Conservation (phyloP, 2,329 filamentous ascomycete species). For the Talaromyces sp. region DNA sequence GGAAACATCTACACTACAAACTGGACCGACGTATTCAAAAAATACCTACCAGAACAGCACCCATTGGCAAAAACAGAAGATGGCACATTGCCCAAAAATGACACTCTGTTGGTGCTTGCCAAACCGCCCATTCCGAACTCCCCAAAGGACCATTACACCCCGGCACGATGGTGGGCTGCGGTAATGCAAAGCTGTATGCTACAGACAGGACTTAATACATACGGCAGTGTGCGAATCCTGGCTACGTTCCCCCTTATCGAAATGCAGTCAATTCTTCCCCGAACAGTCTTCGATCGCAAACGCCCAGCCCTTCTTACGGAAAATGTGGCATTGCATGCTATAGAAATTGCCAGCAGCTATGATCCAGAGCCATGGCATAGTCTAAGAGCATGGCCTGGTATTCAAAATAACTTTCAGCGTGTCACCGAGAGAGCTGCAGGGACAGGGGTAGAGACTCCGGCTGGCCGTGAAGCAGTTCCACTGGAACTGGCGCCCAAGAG, state of each 20-base stretch:
- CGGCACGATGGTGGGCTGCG: slow-evolving; percentile 60
- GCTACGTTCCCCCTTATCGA: slow-evolving; percentile 70
- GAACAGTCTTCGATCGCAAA: slow-evolving; percentile 56
- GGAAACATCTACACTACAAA: slow-evolving; percentile 61
- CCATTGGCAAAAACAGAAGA: slow-evolving; percentile 31
- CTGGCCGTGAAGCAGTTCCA: slow-evolving; percentile 28
- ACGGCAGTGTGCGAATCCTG: slow-evolving; percentile 79
- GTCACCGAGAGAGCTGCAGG: slow-evolving; percentile 35
- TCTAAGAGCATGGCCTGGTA: slow-evolving; percentile 29
- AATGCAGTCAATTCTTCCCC: slow-evolving; percentile 63
- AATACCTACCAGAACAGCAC: slow-evolving; percentile 57
- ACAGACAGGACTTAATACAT: slow-evolving; percentile 67
- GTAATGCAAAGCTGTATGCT: slow-evolving; percentile 60
- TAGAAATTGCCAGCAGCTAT: slow-evolving; percentile 57
- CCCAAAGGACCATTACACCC: slow-evolving; percentile 50
- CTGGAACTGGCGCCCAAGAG: slow-evolving; percentile 29
- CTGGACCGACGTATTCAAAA: slow-evolving; percentile 44
- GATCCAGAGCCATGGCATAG: slow-evolving; percentile 32
- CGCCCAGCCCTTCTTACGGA: slow-evolving; percentile 64
- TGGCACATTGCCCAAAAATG: slow-evolving; percentile 61
- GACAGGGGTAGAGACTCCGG: slow-evolving; percentile 33
- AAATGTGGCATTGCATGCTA: slow-evolving; percentile 42
- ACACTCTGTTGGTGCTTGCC: slow-evolving; percentile 72
- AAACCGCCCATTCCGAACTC: slow-evolving; percentile 64
- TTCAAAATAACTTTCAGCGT: slow-evolving; percentile 26